Evolutionary conservation across 148 eudicot genomes (phyloP).

Genomic region (Polygonum maritimum): DNA sequence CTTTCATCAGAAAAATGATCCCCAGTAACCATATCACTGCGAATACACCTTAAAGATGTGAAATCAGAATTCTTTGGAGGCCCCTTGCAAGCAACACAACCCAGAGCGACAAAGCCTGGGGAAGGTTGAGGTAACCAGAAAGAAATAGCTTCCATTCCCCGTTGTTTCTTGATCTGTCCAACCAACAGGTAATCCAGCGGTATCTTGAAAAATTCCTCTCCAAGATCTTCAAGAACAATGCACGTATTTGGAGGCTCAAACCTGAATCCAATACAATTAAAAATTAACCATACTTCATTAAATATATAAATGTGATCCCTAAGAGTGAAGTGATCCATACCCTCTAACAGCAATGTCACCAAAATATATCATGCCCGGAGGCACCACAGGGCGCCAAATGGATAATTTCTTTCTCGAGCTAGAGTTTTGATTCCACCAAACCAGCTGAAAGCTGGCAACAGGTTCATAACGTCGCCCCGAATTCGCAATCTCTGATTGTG

Average conservation of each 20-base stretch:
- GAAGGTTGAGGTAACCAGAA: constrained; percentile 98
- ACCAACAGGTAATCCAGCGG: constrained; percentile 65
- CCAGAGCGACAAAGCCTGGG: constrained; percentile 84
- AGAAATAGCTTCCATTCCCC: constrained; percentile 52
- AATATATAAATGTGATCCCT: neutral
- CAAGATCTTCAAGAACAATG: constrained; percentile 74
- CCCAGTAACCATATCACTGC: constrained; percentile 82
- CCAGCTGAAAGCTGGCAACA: constrained; percentile 65
- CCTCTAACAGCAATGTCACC: constrained; percentile 93
- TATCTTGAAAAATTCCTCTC: constrained; percentile 45
- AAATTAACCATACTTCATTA: neutral
- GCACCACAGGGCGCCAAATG: constrained; percentile 88
- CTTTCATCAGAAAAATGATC: constrained; percentile 83
- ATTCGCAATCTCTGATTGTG: constrained; percentile 33
- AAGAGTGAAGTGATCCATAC: constrained; percentile 27
- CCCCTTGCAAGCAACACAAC: constrained; percentile 85
- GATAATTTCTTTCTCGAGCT: constrained; percentile 71
- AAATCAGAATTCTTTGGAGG: constrained; percentile 68
- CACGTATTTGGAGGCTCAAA: constrained; percentile 84
- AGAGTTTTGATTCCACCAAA: constrained; percentile 96
- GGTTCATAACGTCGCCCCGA: constrained; percentile 52
- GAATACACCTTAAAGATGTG: constrained; percentile 67
- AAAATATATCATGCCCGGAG: constrained; percentile 81
- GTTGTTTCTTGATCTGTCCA: constrained; percentile 74
- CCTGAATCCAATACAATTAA: constrained; percentile 30